A percentile compares a stretch with the other conserved stretches of the same genome.
These are phyloP conservation scores for Apophysomyces variabilis DNA, from an alignment of 371 early-diverging fungal genomes.

Conservation along the genomic window DNA sequence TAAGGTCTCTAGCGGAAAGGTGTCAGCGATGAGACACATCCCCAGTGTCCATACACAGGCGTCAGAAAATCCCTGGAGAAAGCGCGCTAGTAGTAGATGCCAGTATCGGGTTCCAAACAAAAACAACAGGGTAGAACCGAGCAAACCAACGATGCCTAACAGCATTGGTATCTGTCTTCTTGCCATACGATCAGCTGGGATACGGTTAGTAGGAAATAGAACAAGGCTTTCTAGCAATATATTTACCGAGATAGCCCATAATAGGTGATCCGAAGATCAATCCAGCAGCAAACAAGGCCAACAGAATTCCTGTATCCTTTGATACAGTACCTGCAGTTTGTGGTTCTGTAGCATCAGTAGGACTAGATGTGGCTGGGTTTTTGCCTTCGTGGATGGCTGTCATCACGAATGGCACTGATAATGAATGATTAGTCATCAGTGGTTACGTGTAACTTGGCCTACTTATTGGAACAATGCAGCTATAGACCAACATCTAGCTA, in stretches of 20 bases:
- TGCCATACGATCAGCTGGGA: slow-evolving; percentile 28
- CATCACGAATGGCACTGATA: slow-evolving; percentile 67
- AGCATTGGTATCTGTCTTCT: slow-evolving; percentile 60
- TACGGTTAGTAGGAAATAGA: background rate
- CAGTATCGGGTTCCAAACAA: slow-evolving; percentile 50
- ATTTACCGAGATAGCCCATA: slow-evolving; percentile 61
- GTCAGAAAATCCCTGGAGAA: slow-evolving; percentile 62
- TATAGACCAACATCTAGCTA: slow-evolving; percentile 67
- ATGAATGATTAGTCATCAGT: background rate
- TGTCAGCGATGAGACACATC: slow-evolving; percentile 58
- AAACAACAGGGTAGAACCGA: slow-evolving; percentile 58
- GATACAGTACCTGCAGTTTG: slow-evolving; percentile 45
- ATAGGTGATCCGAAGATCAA: slow-evolving; percentile 70
- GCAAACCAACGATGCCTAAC: slow-evolving; percentile 51
- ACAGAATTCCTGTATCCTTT: slow-evolving; percentile 67
- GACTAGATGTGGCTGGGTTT: slow-evolving; percentile 11
- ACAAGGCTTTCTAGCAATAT: background rate
- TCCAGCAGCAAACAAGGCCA: slow-evolving; percentile 66
- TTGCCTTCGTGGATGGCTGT: slow-evolving; percentile 39
- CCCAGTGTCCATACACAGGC: slow-evolving; percentile 62
- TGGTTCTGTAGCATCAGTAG: background rate
- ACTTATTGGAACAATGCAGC: slow-evolving; percentile 76
- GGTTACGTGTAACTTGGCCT: background rate
- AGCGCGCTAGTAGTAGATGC: slow-evolving; percentile 60
- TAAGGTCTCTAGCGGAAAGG: slow-evolving; percentile 49